Conservation (phyloP, 805 yeast genomes). For the Saturnispora kantuleensis region DNA sequence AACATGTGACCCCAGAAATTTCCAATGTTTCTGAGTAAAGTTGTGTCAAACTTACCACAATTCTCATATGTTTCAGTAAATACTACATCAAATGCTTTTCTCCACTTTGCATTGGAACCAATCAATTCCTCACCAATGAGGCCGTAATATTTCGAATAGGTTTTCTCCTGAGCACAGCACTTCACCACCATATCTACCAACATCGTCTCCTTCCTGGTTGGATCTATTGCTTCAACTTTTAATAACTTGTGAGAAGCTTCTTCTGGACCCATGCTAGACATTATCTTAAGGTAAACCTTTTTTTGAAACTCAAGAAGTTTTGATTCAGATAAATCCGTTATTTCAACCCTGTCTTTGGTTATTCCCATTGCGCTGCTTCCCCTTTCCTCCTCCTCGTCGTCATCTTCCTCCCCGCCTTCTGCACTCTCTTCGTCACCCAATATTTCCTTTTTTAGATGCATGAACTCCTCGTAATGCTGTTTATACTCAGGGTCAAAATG, state of each 20-base stretch:
- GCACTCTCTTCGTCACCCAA: slow-evolving; percentile 28
- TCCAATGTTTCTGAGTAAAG: slow-evolving; percentile 68
- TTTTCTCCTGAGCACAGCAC: slow-evolving; percentile 76
- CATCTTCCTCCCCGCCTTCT: slow-evolving; percentile 19
- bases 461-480: slow-evolving; percentile 40
- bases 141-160: slow-evolving; percentile 81
- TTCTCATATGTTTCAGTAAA: slow-evolving; percentile 49
- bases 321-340: slow-evolving; percentile 62
- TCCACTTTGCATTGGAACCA: slow-evolving; percentile 46
- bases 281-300: slow-evolving; percentile 67
- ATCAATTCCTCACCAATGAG: slow-evolving; percentile 60
- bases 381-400: slow-evolving; percentile 14
- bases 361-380: background rate
- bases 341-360: slow-evolving; percentile 20
- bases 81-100: slow-evolving; percentile 35
- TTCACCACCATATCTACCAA: slow-evolving; percentile 67
- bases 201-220: slow-evolving; percentile 35
- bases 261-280: slow-evolving; percentile 84
- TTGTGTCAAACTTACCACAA: slow-evolving; percentile 61
- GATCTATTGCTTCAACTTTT: slow-evolving; percentile 34
- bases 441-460: slow-evolving; percentile 33
- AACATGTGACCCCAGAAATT: slow-evolving; percentile 79
- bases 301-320: slow-evolving; percentile 59
- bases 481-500: slow-evolving; percentile 41
- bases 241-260: slow-evolving; percentile 86